A percentile compares a stretch with the other conserved stretches of the same genome.
phyloP scores from a whole-genome alignment of 257 asterid species.

The Jasminum sambac region DNA sequence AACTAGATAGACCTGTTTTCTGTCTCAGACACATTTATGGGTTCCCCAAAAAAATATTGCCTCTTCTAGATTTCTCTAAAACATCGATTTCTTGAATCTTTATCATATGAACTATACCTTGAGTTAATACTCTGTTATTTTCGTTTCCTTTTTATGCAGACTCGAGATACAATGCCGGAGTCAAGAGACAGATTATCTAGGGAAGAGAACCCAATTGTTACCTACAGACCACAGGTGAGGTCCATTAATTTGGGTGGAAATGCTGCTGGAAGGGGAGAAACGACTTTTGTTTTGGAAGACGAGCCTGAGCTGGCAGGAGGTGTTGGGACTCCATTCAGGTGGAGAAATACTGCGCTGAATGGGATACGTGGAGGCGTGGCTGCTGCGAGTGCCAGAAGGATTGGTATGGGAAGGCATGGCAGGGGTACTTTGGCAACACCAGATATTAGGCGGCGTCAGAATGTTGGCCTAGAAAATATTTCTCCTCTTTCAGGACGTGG shows the following conservation, averaged over 20 bases:
- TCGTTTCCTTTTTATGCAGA: slow-evolving; percentile 5
- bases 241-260: slow-evolving; percentile 17
- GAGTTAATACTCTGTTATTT: not conserved
- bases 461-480: slow-evolving; percentile 41
- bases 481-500: slow-evolving; percentile 41
- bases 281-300: slow-evolving; percentile 31
- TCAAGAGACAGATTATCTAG: slow-evolving; percentile 55
- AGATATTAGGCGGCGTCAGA: slow-evolving; percentile 33
- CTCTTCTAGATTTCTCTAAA: not conserved
- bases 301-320: slow-evolving; percentile 34
- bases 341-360: slow-evolving; percentile 44
- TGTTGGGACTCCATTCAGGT: slow-evolving; percentile 38
- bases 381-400: not conserved
- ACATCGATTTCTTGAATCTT: not conserved
- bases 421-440: slow-evolving; percentile 39
- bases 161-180: slow-evolving; percentile 49
- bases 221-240: slow-evolving; percentile 35
- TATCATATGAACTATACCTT: not conserved
- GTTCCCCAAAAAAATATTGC: not conserved
- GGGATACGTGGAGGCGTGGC: slow-evolving; percentile 30
- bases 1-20: not conserved
- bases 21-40: not conserved
- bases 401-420: slow-evolving; percentile 6
- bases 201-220: slow-evolving; percentile 37
- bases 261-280: slow-evolving; percentile 22